phyloP scores from a whole-genome alignment of 345 rosid genomes.

The Sonneratia caseolaris region DNA sequence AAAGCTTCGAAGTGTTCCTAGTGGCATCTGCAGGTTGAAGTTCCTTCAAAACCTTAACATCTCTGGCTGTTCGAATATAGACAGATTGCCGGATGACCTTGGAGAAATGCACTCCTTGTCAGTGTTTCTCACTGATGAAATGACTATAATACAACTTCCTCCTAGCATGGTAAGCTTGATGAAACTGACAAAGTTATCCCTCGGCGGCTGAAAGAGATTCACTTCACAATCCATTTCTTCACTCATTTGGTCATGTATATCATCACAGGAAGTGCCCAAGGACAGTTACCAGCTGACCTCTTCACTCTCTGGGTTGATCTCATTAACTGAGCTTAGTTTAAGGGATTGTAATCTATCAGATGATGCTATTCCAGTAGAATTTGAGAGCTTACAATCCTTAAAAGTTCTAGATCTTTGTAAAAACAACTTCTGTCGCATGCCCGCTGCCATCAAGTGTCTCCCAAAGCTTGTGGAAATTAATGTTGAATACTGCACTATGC shows the following conservation, averaged over 20 bases:
- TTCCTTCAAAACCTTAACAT: neutral
- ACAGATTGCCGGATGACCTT: neutral
- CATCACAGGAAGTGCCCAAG: neutral
- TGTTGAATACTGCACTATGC: neutral
- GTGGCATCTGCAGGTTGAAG: neutral
- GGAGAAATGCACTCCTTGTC: neutral
- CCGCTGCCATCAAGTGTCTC: neutral
- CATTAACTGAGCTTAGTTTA: neutral
- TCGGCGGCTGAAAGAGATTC: neutral
- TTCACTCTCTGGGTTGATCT: neutral
- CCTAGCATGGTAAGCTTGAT: neutral
- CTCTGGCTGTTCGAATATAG: neutral
- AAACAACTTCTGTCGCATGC: neutral
- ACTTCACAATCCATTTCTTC: neutral
- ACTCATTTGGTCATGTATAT: neutral
- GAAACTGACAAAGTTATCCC: neutral
- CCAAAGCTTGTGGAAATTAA: neutral
- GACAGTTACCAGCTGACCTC: neutral
- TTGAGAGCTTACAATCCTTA: neutral
- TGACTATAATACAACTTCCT: neutral
- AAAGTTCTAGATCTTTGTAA: neutral
- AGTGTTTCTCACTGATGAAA: neutral
- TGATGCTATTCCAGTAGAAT: neutral
- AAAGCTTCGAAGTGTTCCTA: neutral
- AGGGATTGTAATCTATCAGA: neutral